A percentile compares a stretch with the other conserved stretches of the same genome.
Evolutionary conservation across 176 grass and related monocot species (phyloP).

Genomic region (Oryza meyeriana): DNA sequence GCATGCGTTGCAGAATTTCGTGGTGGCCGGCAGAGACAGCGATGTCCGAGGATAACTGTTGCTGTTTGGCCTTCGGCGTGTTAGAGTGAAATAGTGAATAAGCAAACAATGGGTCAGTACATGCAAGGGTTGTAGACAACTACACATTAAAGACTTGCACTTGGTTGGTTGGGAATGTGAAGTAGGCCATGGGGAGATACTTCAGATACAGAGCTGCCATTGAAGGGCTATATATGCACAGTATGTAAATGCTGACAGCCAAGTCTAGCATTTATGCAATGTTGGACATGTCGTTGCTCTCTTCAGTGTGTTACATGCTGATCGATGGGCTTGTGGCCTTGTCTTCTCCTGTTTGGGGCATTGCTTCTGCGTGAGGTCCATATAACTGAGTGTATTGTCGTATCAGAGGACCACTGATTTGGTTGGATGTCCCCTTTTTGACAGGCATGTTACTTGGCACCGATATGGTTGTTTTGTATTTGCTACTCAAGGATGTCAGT

Average conservation of each 20-base stretch:
- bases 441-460: not conserved
- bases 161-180: not conserved
- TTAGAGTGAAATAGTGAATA: not conserved
- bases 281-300: not conserved
- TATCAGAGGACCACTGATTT: not conserved
- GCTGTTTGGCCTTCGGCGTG: conserved; percentile 16
- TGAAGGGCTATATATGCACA: not conserved
- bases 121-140: not conserved
- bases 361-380: conserved; percentile 18
- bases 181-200: not conserved
- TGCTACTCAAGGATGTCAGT: not conserved
- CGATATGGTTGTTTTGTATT: not conserved
- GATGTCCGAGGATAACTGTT: conserved; percentile 11
- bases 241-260: not conserved
- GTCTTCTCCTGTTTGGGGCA: not conserved
- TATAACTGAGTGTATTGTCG: not conserved
- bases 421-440: not conserved
- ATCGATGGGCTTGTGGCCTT: not conserved
- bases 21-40: not conserved
- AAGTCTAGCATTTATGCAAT: not conserved
- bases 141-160: not conserved
- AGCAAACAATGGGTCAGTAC: not conserved
- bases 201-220: not conserved
- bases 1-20: conserved; percentile 32
- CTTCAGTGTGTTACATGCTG: not conserved